Percentiles rank a stretch among this genome's conserved stretches.
phyloP scores from a whole-genome alignment of 768 basidiomycete genomes.

The Leccinum obscurum region DNA sequence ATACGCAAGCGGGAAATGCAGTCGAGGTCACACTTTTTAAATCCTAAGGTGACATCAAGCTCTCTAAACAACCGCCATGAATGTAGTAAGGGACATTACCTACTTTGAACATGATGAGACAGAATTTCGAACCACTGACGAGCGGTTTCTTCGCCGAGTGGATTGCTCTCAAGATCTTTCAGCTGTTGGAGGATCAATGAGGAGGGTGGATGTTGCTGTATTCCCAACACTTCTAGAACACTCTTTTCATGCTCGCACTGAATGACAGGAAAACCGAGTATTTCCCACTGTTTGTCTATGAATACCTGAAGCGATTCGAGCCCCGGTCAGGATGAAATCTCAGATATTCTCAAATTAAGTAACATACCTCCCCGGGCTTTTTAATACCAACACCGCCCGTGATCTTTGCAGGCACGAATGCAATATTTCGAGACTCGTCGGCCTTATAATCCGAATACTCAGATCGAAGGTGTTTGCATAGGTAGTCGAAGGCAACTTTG shows the following conservation, averaged over 20 bases:
- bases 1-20: conserved; percentile 57
- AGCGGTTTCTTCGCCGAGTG: conserved; percentile 53
- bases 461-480: conserved; percentile 47
- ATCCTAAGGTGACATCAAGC: conserved; percentile 42
- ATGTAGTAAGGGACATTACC: conserved; percentile 14
- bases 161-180: conserved; percentile 36
- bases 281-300: too few species aligned
- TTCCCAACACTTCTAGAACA: too few species aligned
- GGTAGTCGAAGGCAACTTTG: too few species aligned
- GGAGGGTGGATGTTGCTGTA: conserved; percentile 49
- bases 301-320: too few species aligned
- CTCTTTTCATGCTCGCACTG: too few species aligned
- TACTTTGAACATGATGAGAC: conserved; percentile 57
- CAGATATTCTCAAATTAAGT: too few species aligned
- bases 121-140: conserved; percentile 64
- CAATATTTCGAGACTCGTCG: conserved; percentile 37
- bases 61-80: conserved; percentile 43
- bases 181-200: conserved; percentile 55
- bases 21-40: conserved; percentile 50
- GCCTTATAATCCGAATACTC: conserved; percentile 48
- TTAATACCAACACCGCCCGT: too few species aligned
- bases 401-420: too few species aligned
- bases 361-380: too few species aligned
- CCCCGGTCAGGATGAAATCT: too few species aligned
- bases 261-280: too few species aligned